A percentile compares a stretch with the other conserved stretches of the same genome.
These are phyloP conservation scores for Colletotrichum caudatum DNA, from an alignment of 2,329 filamentous ascomycete species.

Conservation along the genomic window DNA sequence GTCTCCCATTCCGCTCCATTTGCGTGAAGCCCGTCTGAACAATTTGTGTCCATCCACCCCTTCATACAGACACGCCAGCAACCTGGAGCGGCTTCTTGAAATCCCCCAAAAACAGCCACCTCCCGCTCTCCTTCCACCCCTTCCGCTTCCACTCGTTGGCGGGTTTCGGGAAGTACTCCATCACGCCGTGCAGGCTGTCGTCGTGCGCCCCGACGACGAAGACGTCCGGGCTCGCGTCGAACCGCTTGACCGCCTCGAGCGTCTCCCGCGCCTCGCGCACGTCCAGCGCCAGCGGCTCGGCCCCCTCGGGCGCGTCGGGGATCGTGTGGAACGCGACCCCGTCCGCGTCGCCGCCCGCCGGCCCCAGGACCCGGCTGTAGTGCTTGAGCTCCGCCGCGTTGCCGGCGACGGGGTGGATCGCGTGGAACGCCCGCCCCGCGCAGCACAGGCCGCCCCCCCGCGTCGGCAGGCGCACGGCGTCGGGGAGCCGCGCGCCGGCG, in stretches of 20 bases:
- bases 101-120: slow-evolving; percentile 7
- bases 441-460: neutral
- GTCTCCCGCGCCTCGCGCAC: slow-evolving; percentile 10
- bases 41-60: neutral
- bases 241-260: neutral
- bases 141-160: neutral
- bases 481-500: slow-evolving; percentile 1
- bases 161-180: slow-evolving; percentile 1
- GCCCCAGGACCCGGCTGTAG: neutral
- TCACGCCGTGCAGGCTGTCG: neutral
- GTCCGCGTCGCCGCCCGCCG: slow-evolving; percentile 8
- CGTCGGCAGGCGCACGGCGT: neutral
- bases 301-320: neutral
- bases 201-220: slow-evolving; percentile 13
- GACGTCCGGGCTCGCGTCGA: slow-evolving; percentile 16
- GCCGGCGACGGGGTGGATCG: slow-evolving; percentile 7
- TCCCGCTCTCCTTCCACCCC: slow-evolving; percentile 16
- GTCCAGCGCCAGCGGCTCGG: neutral
- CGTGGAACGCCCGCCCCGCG: neutral
- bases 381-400: neutral
- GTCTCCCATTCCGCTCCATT: no score
- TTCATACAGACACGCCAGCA: neutral
- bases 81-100: neutral
- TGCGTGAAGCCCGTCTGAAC: no score
- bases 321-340: neutral